phyloP scores from a whole-genome alignment of 1,139 yeast genomes.

The Spathaspora sp. region DNA sequence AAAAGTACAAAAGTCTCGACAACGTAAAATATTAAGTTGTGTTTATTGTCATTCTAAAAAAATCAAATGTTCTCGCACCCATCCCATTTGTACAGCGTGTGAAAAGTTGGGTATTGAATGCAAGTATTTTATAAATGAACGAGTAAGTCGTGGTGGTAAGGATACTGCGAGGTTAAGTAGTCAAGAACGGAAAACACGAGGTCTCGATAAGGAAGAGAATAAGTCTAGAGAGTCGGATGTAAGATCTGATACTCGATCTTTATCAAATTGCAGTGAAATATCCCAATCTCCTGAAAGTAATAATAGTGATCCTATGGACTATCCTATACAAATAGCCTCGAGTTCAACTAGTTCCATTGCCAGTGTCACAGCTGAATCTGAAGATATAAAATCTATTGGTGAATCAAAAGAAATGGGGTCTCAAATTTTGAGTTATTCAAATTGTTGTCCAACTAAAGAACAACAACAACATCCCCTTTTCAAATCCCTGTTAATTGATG shows the following conservation, averaged over 20 bases:
- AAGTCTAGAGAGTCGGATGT: neutral
- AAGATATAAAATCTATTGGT: neutral
- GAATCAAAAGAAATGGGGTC: neutral
- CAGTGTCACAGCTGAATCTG: neutral
- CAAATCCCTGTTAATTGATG: neutral
- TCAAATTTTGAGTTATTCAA: constrained; percentile 1
- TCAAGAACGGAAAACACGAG: constrained; percentile 12
- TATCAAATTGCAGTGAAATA: neutral
- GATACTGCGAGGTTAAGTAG: constrained; percentile 19
- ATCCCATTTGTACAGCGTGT: constrained; percentile 52
- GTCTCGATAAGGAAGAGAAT: constrained; percentile 2
- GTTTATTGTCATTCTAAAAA: constrained; percentile 63
- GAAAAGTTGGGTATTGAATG: constrained; percentile 43
- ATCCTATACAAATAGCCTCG: neutral
- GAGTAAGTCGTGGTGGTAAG: constrained; percentile 51
- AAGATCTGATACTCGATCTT: neutral
- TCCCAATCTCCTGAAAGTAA: neutral
- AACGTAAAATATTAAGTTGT: constrained; percentile 55
- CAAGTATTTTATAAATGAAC: constrained; percentile 56
- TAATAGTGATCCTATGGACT: neutral
- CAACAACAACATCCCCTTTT: neutral
- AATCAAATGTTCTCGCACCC: constrained; percentile 55
- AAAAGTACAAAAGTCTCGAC: constrained; percentile 61
- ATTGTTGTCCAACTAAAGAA: neutral
- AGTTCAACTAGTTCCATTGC: neutral